Evolutionary conservation across 768 basidiomycete genomes (phyloP), one percentile per base, ranked within the genome.

Genomic region (Leccinum subgranulosum): DNA sequence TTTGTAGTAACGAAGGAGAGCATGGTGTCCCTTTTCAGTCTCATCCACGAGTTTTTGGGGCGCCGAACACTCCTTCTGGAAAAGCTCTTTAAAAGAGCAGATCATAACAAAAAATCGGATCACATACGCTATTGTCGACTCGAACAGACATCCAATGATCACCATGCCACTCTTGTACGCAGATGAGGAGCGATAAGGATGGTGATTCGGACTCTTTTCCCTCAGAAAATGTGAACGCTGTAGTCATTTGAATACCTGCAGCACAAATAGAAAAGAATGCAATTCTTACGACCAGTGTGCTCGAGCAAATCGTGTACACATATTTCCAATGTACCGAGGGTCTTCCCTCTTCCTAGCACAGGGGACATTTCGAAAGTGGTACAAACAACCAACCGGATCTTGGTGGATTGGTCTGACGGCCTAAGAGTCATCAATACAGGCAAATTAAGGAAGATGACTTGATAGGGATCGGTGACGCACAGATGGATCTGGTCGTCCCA

Each of bases 401-500:
- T 28, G 15, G 17, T 8, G 17, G 23, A 27, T n/a, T 3, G 15
- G 5, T 49, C 47, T 10, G 28, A 27, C 4, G 47, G 17, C 23
- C 47, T 49, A 28, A 49, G 1, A 29, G 8, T 9, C 17, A 49
- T 49, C 14, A 49, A 10, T n/a, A 28, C 6, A 8, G 27, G 27
- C 5, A 28, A 2, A 7, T 15, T 6, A 0, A 29, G 47, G 15
- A 49, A 34, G 33, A 31, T 4, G 4, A 34, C 14, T 34, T 2
- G 14, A 34, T 34, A 0, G 6, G 1, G 14, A 34, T 14, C 6
- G 33, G 33, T 11, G 23, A 8, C 47, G 10, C 9, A 49, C 47
- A 49, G 12, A 9, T 28, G 3, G 17, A 49, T 49, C 4, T 19
- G 27, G 15, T 64, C 55, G 4, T 61, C 51, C 64, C 64, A 65